Evolutionary conservation across 2,329 filamentous ascomycete species (phyloP), one percentile per base, ranked within the genome.

Genomic region (Aspergillus fischeri): DNA sequence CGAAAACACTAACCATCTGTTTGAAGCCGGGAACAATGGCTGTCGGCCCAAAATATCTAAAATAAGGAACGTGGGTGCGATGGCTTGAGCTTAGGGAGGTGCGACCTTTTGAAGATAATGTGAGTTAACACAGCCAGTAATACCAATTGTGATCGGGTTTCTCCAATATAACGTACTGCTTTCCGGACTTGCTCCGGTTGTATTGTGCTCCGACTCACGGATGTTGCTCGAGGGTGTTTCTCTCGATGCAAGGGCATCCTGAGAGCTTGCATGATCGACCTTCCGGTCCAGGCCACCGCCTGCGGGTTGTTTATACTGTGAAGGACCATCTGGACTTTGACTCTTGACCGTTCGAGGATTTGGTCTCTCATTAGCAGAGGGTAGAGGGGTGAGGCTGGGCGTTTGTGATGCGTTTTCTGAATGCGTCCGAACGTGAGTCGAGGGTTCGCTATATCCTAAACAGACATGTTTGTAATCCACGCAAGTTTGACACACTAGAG

Each of bases 11-110:
- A 27, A 95, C 90, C 90, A 95, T 95, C 72, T 95, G 91, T 74
- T 95, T 95, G 77, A 92, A 95, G 24, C 91, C 91, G 1, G 91
- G 91, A 53, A 94, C 90, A 67, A 96, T 96, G 60, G 91, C 92
- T 1, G 92, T 96, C 0, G 91, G 90, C 0, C 91, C 92, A 70
- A 96, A 94, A 73, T 94, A 96, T 59, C 92, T 82, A 67, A 96
- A 96, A 71, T 94, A 96, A 0, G 91, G 91, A 61, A 96, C 90
- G 54, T 77, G 73, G 9, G 73, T 75, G 54, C 72, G 73, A 60
- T 67, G 65, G 28, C 60, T 68, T 47, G 70, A 71, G 60, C 72
- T 71, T 29, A 75, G 48, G 42, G 73, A 74, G 10, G 73, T 75
- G n/a, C 72, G 71, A 58, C 61, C 73, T 75, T 52, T 35, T 20